Base-by-base conservation (phyloP, 2,329 filamentous ascomycete species). In the Xylariaceae sp. region DNA sequence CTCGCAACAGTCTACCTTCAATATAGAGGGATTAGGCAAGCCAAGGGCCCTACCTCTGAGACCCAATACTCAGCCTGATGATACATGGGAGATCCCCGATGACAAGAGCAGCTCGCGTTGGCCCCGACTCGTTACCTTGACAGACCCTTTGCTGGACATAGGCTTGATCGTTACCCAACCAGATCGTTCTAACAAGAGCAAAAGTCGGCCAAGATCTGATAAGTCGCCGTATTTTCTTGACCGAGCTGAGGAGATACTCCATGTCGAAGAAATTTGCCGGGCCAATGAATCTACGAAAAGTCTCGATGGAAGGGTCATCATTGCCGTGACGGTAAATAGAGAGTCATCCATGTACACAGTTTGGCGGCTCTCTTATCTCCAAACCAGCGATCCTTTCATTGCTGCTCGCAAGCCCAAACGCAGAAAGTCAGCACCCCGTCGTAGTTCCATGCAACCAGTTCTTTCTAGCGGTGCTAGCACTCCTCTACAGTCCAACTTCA, bases 141-240 rank as follows among this genome's bases (percentile, higher is more conserved):
- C 88, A 2, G 90, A 96, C 69, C 93, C 93, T 1, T 78, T 97
- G 58, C 83, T 90, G 2, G 92, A 97, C 66, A 81, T 97, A 68
- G 93, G 92, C 1, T 77, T 96, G 49, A 85, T 97, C 15, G 89
- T 94, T 13, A 83, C 83, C 4, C 78, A 81, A 53, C 75, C 80
- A 1, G 79, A 83, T 15, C 75, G 75, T 47, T 67, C 69, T 18
- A 57, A 59, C 45, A 68, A 78, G 64, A 65, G 68, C 11, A 74
- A 71, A 55, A 68, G 65, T 10, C 68, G 83, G 63, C 76, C 72
- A 47, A 72, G 68, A 9, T 70, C 74, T 7, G 70, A 73, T 2
- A 76, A 71, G n/a, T 78, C 77, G 8, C 74, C 78, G 5, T 68
- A 71, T 9, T 83, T 90, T 17, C 80, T 97, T 41, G 86, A 92